Conservation (phyloP, 2,329 filamentous ascomycete species). For the Cryphonectria nitschkei region DNA sequence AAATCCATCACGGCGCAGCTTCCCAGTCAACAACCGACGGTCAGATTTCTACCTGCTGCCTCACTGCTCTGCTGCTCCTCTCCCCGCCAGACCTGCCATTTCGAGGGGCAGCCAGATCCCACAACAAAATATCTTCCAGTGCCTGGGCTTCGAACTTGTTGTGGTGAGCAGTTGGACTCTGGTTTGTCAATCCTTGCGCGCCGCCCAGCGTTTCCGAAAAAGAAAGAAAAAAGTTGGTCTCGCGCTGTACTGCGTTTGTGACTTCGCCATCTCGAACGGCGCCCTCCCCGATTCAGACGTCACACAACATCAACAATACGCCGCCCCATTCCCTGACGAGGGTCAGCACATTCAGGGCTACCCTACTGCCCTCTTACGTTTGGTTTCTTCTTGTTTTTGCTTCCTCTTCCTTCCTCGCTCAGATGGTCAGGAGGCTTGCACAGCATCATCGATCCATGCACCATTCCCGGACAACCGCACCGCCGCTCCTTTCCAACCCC, state of each 20-base stretch:
- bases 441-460: slow-evolving; percentile 8
- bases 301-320: background rate
- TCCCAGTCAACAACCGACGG: background rate
- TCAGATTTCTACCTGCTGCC: background rate
- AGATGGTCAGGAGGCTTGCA: background rate
- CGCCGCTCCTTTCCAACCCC: slow-evolving; percentile 20
- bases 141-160: background rate
- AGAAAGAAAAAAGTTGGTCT: background rate
- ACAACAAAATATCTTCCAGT: background rate
- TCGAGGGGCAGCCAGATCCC: slow-evolving; percentile 6
- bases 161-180: slow-evolving; percentile 1
- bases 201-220: background rate
- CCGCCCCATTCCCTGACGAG: background rate
- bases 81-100: background rate
- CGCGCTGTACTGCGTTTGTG: background rate
- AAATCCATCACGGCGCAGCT: slow-evolving; percentile 6
- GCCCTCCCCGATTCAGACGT: background rate
- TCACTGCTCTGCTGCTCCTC: slow-evolving; percentile 1
- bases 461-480: background rate
- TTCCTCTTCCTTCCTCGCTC: background rate
- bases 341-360: background rate
- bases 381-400: background rate
- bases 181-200: background rate
- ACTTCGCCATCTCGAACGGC: background rate
- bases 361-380: background rate